These are phyloP conservation scores for Gastrolobium villosum DNA, from an alignment of 306 rosid genomes.

Conservation along the genomic window DNA sequence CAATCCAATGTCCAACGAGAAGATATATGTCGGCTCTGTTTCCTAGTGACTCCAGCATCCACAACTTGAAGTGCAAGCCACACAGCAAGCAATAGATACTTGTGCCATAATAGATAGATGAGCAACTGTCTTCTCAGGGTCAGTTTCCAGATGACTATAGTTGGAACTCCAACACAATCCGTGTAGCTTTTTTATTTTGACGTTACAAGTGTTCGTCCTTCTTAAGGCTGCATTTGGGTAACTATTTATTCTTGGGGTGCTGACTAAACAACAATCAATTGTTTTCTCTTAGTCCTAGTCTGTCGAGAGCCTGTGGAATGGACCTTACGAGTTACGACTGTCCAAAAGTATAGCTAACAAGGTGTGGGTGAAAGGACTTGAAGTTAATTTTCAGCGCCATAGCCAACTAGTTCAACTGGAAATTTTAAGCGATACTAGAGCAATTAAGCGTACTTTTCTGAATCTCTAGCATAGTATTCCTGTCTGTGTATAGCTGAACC, in stretches of 20 bases:
- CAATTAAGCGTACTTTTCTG: not conserved
- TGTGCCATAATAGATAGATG: not conserved
- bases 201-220: not conserved
- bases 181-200: not conserved
- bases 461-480: not conserved
- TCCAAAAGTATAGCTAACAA: not conserved
- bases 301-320: not conserved
- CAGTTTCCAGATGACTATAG: not conserved
- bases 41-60: not conserved
- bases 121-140: not conserved
- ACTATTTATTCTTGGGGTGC: conserved; percentile 16
- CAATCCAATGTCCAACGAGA: not conserved
- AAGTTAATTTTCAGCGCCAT: conserved; percentile 22
- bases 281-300: not conserved
- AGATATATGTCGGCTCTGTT: not conserved
- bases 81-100: not conserved
- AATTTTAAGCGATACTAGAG: conserved; percentile 22
- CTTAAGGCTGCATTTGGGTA: not conserved
- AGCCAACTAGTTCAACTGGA: conserved; percentile 18
- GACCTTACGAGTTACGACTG: not conserved
- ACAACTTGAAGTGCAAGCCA: not conserved
- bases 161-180: conserved; percentile 10
- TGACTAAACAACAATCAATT: conserved; percentile 13
- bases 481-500: conserved; percentile 22
- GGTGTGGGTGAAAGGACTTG: not conserved